Evolutionary conservation across 768 basidiomycete genomes (phyloP).

Genomic region (Leccinum broughii): DNA sequence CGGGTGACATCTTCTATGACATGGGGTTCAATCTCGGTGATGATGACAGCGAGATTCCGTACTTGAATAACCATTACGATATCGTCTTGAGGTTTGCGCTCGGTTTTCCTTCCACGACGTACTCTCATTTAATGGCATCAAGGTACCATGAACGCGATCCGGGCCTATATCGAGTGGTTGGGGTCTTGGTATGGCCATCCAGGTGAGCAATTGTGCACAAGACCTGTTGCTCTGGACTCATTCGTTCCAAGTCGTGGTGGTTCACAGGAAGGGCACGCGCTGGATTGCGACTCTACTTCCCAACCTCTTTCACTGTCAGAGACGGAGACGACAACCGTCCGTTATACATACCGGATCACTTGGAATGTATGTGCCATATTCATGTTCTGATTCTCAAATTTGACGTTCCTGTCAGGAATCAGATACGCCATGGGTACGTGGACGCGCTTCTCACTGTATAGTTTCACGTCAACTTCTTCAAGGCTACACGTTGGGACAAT

Average conservation of each 20-base stretch:
- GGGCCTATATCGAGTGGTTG: conserved; percentile 82
- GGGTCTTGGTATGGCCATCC: conserved; percentile 82
- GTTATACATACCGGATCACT: conserved; percentile 85
- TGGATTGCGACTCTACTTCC: conserved; percentile 52
- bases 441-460: background rate
- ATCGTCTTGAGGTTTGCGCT: conserved; percentile 65
- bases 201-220: conserved; percentile 33
- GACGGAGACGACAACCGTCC: conserved; percentile 57
- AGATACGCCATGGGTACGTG: conserved; percentile 74
- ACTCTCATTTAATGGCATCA: conserved; percentile 14
- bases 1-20: conserved; percentile 86
- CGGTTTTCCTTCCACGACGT: background rate
- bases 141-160: conserved; percentile 81
- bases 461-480: conserved; percentile 18
- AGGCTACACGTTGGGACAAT: conserved; percentile 96
- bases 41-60: conserved; percentile 65
- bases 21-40: conserved; percentile 92
- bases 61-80: conserved; percentile 92
- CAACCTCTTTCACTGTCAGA: conserved; percentile 63
- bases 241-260: conserved; percentile 57
- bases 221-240: background rate
- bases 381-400: background rate
- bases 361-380: conserved; percentile 65
- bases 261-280: conserved; percentile 42
- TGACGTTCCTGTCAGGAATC: conserved; percentile 58